phyloP scores from a whole-genome alignment of 1,284 basidiomycete species.

The Ceratobasidium papillatum region DNA sequence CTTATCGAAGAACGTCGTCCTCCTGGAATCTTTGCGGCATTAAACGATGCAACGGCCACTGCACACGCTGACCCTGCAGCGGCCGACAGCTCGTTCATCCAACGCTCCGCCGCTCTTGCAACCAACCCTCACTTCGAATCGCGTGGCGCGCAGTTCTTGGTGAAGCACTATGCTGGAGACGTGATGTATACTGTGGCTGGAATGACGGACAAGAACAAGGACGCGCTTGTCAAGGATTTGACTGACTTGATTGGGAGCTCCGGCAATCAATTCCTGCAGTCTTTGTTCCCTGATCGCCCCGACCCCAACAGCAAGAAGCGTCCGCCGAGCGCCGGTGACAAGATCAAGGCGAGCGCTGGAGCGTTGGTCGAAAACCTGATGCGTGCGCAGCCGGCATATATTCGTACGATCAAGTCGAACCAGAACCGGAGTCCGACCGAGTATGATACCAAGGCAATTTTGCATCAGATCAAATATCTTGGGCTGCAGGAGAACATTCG shows the following conservation, averaged over 20 bases:
- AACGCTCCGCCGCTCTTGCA: conserved; percentile 83
- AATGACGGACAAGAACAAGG: conserved; percentile 99
- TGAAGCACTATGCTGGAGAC: conserved; percentile 96
- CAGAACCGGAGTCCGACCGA: conserved; percentile 93
- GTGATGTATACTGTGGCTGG: conserved; percentile 97
- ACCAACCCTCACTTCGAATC: conserved; percentile 92
- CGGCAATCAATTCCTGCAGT: conserved; percentile 85
- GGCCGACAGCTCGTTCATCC: conserved; percentile 97
- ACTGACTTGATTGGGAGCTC: conserved; percentile 87
- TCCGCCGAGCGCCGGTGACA: conserved; percentile 97
- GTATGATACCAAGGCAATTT: conserved; percentile 92
- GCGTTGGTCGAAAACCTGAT: conserved; percentile 96
- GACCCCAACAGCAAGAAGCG: conserved; percentile 98
- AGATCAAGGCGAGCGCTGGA: conserved; percentile 96
- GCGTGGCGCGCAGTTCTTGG: conserved; percentile 89
- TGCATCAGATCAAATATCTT: conserved; percentile 99
- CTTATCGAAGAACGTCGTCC: conserved; percentile 96
- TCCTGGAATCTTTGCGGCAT: conserved; percentile 95
- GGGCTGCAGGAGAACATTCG: conserved; percentile 99
- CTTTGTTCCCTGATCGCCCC: conserved; percentile 92
- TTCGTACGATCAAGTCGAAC: conserved; percentile 99
- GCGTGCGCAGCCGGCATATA: conserved; percentile 97
- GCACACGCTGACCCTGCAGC: conserved; percentile 97
- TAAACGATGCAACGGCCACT: conserved; percentile 98
- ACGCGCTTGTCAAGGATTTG: conserved; percentile 93